These are phyloP conservation scores for Chaetomium olivaceum DNA, from an alignment of 2,329 filamentous ascomycete species.

Conservation along the genomic window DNA sequence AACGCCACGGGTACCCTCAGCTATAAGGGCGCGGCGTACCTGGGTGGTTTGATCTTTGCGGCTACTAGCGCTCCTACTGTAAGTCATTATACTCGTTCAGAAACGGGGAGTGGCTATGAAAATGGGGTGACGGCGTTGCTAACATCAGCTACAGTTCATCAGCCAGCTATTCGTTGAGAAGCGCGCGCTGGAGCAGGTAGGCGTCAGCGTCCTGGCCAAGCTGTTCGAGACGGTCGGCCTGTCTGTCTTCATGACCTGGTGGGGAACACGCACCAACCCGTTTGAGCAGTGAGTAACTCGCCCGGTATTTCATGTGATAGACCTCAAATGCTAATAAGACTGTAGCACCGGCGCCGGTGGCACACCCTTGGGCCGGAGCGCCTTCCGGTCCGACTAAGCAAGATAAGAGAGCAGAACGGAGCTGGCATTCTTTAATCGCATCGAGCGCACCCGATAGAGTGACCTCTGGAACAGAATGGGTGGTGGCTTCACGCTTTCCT, in stretches of 20 bases:
- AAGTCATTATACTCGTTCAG: constrained; percentile 43
- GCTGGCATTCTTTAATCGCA: constrained; percentile 18
- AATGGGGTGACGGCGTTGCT: not conserved
- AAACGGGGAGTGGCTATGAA: not conserved
- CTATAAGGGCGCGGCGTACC: constrained; percentile 96
- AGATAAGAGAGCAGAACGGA: not conserved
- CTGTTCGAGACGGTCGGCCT: constrained; percentile 91
- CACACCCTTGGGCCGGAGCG: constrained; percentile 32
- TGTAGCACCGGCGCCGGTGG: constrained; percentile 31
- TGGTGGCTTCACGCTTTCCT: constrained; percentile 18
- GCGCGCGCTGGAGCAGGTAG: constrained; percentile 85
- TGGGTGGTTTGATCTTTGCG: constrained; percentile 87
- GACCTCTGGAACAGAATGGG: constrained; percentile 22
- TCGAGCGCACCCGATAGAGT: constrained; percentile 25
- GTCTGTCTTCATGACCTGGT: constrained; percentile 91
- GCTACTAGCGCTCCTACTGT: constrained; percentile 86
- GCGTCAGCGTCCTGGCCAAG: constrained; percentile 80
- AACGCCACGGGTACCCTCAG: constrained; percentile 93
- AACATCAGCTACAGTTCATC: constrained; percentile 63
- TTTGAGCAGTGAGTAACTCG: constrained; percentile 65
- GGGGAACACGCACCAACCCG: constrained; percentile 92
- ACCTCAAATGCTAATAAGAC: constrained; percentile 15
- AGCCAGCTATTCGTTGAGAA: constrained; percentile 87
- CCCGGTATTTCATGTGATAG: not conserved
- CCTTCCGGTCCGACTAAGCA: constrained; percentile 35